These are phyloP conservation scores for Chondrostereum purpureum DNA, from an alignment of 1,284 basidiomycete species.

Conservation along the genomic window DNA sequence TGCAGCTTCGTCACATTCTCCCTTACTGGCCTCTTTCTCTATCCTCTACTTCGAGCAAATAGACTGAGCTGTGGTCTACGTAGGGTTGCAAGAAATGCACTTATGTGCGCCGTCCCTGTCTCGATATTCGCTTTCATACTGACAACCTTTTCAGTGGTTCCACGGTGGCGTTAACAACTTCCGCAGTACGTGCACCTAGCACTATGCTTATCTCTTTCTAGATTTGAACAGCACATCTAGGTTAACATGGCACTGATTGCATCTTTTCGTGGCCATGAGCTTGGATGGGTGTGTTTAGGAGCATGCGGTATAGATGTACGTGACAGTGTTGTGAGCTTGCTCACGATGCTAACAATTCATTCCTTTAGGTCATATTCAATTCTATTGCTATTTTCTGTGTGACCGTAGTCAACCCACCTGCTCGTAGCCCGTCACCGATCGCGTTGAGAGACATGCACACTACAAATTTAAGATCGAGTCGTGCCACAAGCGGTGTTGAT, in stretches of 20 bases:
- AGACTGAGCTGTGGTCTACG: conserved; percentile 24
- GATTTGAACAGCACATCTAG: neutral
- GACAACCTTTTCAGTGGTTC: conserved; percentile 28
- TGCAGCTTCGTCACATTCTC: conserved; percentile 27
- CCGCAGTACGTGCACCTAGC: conserved; percentile 14
- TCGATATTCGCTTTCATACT: neutral
- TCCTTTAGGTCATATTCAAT: conserved; percentile 21
- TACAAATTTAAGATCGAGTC: too few relatives aligned
- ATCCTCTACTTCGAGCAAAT: conserved; percentile 27
- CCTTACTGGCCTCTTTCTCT: conserved; percentile 36
- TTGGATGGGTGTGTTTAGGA: conserved; percentile 39
- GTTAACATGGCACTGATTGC: conserved; percentile 37
- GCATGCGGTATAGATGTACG: conserved; percentile 38
- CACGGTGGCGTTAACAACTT: conserved; percentile 31
- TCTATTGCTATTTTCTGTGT: conserved; percentile 24
- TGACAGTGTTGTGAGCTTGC: neutral
- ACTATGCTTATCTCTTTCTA: neutral
- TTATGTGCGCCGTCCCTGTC: conserved; percentile 19
- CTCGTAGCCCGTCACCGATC: too few relatives aligned
- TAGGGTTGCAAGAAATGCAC: conserved; percentile 27
- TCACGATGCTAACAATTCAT: neutral
- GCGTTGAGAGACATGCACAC: too few relatives aligned
- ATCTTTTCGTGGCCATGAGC: conserved; percentile 33
- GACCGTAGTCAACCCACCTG: conserved; percentile 9
- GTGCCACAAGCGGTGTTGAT: too few relatives aligned